phyloP scores from a whole-genome alignment of 2,329 filamentous ascomycete species.

The Calonectria henricotiae region DNA sequence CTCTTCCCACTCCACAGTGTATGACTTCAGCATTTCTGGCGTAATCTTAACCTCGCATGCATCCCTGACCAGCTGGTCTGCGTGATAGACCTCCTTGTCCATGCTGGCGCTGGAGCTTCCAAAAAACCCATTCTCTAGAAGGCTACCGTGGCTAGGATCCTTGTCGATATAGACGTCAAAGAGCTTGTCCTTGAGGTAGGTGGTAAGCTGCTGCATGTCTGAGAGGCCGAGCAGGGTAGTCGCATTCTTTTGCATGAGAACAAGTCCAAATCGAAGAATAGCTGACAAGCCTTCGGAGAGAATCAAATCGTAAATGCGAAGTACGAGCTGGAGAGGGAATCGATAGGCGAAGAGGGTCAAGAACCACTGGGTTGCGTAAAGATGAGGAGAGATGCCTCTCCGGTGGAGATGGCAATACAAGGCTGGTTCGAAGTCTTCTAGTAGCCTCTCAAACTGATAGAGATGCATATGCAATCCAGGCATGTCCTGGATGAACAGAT shows the following conservation, averaged over 20 bases:
- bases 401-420: conserved; percentile 95
- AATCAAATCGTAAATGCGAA: conserved; percentile 96
- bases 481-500: conserved; percentile 97
- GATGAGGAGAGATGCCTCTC: conserved; percentile 87
- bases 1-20: conserved; percentile 93
- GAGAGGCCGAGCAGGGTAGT: conserved; percentile 84
- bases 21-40: conserved; percentile 84
- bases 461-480: conserved; percentile 93
- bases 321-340: conserved; percentile 94
- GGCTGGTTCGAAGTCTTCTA: conserved; percentile 95
- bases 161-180: conserved; percentile 99
- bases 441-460: conserved; percentile 93
- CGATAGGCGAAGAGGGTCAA: conserved; percentile 98
- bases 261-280: conserved; percentile 94
- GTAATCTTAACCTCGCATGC: conserved; percentile 91
- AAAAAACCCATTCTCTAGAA: conserved; percentile 97
- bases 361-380: conserved; percentile 99
- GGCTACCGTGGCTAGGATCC: conserved; percentile 90
- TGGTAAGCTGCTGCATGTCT: conserved; percentile 92
- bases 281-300: conserved; percentile 94
- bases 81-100: conserved; percentile 96
- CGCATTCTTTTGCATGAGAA: conserved; percentile 96
- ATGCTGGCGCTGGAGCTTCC: conserved; percentile 90
- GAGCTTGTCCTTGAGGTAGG: conserved; percentile 91
- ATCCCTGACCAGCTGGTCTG: conserved; percentile 93